phyloP scores from a whole-genome alignment of 441 rosid species.

The Sinapis alba region DNA sequence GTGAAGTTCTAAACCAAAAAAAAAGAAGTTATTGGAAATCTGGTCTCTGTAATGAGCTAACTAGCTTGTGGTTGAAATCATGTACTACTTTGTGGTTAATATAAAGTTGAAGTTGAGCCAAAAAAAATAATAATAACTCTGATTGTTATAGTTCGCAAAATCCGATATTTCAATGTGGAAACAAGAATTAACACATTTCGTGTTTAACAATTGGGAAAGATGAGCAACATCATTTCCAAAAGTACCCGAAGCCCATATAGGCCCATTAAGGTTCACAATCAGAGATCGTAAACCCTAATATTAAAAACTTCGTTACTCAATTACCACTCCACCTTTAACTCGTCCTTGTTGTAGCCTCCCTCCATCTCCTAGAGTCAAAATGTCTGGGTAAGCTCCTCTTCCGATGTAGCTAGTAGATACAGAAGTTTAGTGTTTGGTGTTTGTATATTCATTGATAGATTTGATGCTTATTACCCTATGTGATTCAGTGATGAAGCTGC shows the following conservation, averaged over 20 bases:
- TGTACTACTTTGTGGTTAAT: too few species aligned
- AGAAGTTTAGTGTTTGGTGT: neutral
- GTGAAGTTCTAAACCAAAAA: too few species aligned
- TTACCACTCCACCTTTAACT: neutral
- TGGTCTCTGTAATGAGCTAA: too few species aligned
- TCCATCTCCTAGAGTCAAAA: neutral
- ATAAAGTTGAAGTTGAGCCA: too few species aligned
- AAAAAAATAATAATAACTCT: too few species aligned
- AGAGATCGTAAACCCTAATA: neutral
- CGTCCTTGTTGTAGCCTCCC: neutral
- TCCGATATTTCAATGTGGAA: neutral
- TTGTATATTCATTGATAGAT: neutral
- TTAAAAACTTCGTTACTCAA: neutral
- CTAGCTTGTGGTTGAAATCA: too few species aligned
- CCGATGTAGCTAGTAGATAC: neutral
- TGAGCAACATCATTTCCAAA: neutral
- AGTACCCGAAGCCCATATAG: neutral
- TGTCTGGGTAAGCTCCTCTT: slow-evolving; percentile 34
- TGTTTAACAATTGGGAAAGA: neutral
- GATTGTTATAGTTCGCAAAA: too few species aligned
- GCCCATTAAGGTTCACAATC: neutral
- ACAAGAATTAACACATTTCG: neutral
- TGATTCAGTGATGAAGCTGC: slow-evolving; percentile 30
- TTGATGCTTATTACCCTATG: neutral
- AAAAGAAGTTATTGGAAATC: too few species aligned